phyloP scores from a whole-genome alignment of 2,329 filamentous ascomycete genomes.

The Penicillium occitanis region DNA sequence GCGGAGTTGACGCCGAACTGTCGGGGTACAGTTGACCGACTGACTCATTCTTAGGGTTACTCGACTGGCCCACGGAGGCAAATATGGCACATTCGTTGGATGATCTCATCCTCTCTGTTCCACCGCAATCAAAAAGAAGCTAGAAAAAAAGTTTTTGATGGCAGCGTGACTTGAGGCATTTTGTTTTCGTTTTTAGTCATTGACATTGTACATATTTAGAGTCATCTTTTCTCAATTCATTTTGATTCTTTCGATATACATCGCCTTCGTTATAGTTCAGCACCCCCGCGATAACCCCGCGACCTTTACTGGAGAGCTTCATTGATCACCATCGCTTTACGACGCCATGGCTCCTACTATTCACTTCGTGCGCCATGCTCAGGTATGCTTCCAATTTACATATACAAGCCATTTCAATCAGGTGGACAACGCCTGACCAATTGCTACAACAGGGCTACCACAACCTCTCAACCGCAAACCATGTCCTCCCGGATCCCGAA shows the following conservation, averaged over 20 bases:
- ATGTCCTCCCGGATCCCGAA: conserved; percentile 71
- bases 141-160: conserved; percentile 6
- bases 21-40: conserved; percentile 7
- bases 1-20: conserved; percentile 18
- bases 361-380: conserved; percentile 49
- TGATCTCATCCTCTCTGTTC: conserved; percentile 5
- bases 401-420: neutral
- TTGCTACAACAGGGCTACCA: conserved; percentile 64
- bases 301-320: neutral
- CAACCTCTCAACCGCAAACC: conserved; percentile 71
- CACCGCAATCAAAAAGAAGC: conserved; percentile 4
- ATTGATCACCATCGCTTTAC: neutral
- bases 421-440: neutral
- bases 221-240: neutral
- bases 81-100: conserved; percentile 11
- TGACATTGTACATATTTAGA: neutral
- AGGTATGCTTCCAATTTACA: conserved; percentile 33
- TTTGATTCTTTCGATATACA: neutral
- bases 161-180: neutral
- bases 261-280: neutral
- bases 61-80: conserved; percentile 5
- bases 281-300: conserved; percentile 1
- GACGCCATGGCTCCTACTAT: conserved; percentile 42
- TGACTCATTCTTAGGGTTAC: conserved; percentile 14
- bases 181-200: neutral